Percentiles rank a stretch among this genome's conserved stretches.
These are phyloP conservation scores for Groenewaldozyma tartarivorans DNA, from an alignment of 805 yeast species.

Conservation along the genomic window DNA sequence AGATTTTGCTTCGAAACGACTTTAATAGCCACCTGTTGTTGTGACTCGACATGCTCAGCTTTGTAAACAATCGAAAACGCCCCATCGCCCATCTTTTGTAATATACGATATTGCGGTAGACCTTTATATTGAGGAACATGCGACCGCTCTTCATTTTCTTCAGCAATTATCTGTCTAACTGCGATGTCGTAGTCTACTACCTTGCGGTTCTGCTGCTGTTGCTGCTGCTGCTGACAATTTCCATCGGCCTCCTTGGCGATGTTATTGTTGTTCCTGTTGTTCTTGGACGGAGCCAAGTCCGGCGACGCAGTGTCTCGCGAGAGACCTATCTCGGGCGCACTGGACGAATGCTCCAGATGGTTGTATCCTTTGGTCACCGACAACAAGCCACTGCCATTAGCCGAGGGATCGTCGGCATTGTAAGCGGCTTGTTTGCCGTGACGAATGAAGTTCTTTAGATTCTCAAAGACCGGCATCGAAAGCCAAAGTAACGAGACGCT, in stretches of 20 bases:
- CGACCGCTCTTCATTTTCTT: constrained; percentile 26
- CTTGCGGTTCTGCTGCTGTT: background rate
- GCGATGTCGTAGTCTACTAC: constrained; percentile 26
- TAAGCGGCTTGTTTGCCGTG: constrained; percentile 57
- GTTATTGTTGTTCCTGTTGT: background rate
- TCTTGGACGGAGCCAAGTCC: too few species aligned
- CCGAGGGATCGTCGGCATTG: too few species aligned
- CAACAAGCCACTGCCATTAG: too few species aligned
- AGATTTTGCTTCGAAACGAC: constrained; percentile 56
- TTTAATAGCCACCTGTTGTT: constrained; percentile 59
- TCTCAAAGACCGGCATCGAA: constrained; percentile 25
- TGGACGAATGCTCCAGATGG: too few species aligned
- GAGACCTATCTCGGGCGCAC: too few species aligned
- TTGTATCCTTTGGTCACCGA: too few species aligned
- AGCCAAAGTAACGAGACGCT: background rate
- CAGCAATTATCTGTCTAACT: constrained; percentile 31
- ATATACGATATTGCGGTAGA: constrained; percentile 27
- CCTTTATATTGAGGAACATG: constrained; percentile 31
- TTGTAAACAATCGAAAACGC: constrained; percentile 83
- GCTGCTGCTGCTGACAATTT: background rate
- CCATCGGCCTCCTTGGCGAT: background rate
- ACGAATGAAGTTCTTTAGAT: constrained; percentile 50
- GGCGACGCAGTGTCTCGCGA: too few species aligned
- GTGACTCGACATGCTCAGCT: constrained; percentile 42
- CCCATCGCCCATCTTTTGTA: constrained; percentile 50